Conservation (phyloP, 75 land plant genomes). For the Ceratopteris richardii region DNA sequence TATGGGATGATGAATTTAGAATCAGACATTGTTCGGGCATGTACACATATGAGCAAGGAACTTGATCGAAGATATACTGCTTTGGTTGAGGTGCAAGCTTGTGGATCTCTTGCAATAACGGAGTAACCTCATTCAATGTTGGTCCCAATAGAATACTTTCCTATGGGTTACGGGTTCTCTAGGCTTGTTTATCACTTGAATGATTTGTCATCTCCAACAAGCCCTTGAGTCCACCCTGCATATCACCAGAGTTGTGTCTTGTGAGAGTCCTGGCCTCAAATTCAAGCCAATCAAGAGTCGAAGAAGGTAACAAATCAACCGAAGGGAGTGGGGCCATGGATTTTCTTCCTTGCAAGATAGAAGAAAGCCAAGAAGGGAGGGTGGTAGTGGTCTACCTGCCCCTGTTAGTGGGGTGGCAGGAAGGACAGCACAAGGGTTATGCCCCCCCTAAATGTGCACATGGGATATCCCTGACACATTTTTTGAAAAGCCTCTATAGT, state of each 20-base stretch:
- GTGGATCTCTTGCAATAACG: conserved; percentile 82
- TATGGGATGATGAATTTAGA: conserved; percentile 20
- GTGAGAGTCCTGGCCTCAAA: conserved; percentile 85
- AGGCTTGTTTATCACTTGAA: conserved; percentile 28
- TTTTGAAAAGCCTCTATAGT: too few species aligned
- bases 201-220: conserved; percentile 44
- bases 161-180: conserved; percentile 68
- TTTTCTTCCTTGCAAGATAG: too few species aligned
- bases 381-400: too few species aligned
- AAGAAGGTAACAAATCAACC: not conserved
- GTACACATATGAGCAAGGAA: conserved; percentile 60
- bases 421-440: too few species aligned
- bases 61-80: conserved; percentile 50
- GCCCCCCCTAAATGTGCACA: too few species aligned
- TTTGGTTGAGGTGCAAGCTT: conserved; percentile 81
- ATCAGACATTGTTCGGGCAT: conserved; percentile 64
- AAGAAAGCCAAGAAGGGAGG: too few species aligned
- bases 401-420: too few species aligned
- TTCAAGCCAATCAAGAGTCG: conserved; percentile 86
- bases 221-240: conserved; percentile 77
- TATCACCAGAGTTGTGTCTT: conserved; percentile 77
- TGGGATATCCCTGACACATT: too few species aligned
- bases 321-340: too few species aligned
- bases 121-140: conserved; percentile 85
- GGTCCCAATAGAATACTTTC: conserved; percentile 74